A percentile compares a stretch with the other conserved stretches of the same genome.
These are phyloP conservation scores for Ajuga chamaepitys DNA, from an alignment of 257 asterid genomes.

Conservation along the genomic window DNA sequence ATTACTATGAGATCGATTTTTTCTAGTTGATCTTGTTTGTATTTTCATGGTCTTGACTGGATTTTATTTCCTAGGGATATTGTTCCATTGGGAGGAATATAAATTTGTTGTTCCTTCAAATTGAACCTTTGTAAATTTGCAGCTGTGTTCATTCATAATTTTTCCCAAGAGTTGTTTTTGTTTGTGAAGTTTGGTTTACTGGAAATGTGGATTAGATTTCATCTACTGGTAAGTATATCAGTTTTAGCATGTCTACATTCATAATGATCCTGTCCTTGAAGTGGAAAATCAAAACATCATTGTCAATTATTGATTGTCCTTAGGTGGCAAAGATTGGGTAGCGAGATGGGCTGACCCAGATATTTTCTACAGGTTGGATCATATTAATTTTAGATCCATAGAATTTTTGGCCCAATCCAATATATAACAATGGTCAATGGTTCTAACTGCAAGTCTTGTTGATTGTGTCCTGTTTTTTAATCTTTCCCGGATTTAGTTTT, in stretches of 20 bases:
- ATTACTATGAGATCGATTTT: slow-evolving; percentile 59
- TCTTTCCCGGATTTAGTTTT: too few relatives aligned
- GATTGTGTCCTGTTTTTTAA: too few relatives aligned
- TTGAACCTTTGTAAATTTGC: slow-evolving; percentile 26
- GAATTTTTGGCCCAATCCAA: too few relatives aligned
- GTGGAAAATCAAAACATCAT: not conserved
- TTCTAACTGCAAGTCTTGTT: too few relatives aligned
- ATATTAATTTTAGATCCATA: too few relatives aligned
- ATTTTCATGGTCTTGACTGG: not conserved
- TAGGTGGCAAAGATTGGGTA: too few relatives aligned
- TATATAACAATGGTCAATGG: too few relatives aligned
- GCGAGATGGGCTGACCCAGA: too few relatives aligned
- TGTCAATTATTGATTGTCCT: not conserved
- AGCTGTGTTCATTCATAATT: slow-evolving; percentile 8
- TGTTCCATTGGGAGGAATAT: slow-evolving; percentile 16
- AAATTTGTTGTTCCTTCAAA: slow-evolving; percentile 12
- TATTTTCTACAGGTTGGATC: too few relatives aligned
- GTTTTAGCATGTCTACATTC: not conserved
- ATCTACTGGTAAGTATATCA: not conserved
- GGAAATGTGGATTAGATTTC: too few relatives aligned
- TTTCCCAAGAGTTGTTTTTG: not conserved
- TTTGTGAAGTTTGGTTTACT: too few relatives aligned
- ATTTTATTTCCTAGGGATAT: not conserved
- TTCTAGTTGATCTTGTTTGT: slow-evolving; percentile 17
- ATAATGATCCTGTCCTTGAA: not conserved